Conservation (phyloP, 2,329 filamentous ascomycete genomes). For the Neofusicoccum sp. region DNA sequence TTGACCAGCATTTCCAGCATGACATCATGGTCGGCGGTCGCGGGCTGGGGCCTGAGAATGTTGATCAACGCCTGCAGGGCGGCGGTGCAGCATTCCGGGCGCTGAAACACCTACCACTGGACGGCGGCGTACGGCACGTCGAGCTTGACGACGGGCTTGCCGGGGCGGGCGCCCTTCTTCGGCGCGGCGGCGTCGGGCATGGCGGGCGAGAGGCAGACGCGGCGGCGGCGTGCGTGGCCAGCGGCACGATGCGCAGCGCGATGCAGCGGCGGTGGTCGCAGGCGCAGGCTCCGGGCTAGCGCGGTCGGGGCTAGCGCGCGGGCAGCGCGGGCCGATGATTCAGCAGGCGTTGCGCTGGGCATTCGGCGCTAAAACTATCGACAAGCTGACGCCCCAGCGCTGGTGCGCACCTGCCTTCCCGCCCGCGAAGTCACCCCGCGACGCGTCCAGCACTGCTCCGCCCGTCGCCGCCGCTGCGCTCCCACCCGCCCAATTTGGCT, state of each 20-base stretch:
- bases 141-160: slow-evolving; percentile 54
- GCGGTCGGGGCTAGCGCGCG: neutral
- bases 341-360: too few relatives aligned
- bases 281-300: too few relatives aligned
- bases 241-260: too few relatives aligned
- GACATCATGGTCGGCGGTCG: slow-evolving; percentile 57
- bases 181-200: neutral
- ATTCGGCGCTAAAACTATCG: neutral
- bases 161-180: slow-evolving; percentile 25
- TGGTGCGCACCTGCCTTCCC: slow-evolving; percentile 10
- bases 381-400: slow-evolving; percentile 7
- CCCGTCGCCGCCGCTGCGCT: neutral
- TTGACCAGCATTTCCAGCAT: slow-evolving; percentile 60
- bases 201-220: neutral
- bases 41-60: slow-evolving; percentile 58
- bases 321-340: neutral
- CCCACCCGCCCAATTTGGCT: slow-evolving; percentile 8
- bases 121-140: slow-evolving; percentile 63
- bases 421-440: slow-evolving; percentile 5
- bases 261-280: too few relatives aligned
- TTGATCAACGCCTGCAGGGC: slow-evolving; percentile 6
- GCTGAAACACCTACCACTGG: slow-evolving; percentile 52
- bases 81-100: slow-evolving; percentile 9
- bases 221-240: neutral
- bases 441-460: slow-evolving; percentile 1